These are phyloP conservation scores for Thamnidium elegans DNA, from an alignment of 192 early-diverging fungal species.

Conservation along the genomic window DNA sequence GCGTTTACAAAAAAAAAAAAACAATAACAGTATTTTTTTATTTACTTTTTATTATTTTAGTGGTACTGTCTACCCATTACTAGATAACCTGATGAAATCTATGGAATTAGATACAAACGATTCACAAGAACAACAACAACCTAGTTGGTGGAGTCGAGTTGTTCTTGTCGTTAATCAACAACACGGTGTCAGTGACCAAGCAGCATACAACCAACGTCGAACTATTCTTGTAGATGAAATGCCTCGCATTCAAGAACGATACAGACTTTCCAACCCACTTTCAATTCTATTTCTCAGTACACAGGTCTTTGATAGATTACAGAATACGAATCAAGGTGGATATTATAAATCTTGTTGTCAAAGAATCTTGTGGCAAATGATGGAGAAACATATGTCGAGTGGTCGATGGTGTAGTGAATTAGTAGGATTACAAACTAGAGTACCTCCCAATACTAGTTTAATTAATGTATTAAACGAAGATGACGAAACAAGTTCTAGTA, in stretches of 20 bases:
- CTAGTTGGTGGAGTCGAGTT: constrained; percentile 1
- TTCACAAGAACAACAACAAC: background rate
- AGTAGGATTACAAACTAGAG: too few relatives aligned
- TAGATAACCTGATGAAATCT: constrained; percentile 1
- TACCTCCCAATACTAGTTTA: background rate
- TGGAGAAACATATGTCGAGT: constrained; percentile 4
- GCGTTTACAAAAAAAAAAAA: background rate
- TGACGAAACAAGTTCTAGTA: background rate
- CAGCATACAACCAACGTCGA: background rate
- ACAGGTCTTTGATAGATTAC: background rate
- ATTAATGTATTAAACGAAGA: constrained; percentile 1
- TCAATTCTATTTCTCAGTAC: constrained; percentile 1
- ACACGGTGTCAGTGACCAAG: background rate
- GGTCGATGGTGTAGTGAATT: constrained; percentile 2
- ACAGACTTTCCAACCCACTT: background rate
- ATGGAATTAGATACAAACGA: background rate
- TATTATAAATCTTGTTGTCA: background rate
- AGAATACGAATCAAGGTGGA: background rate
- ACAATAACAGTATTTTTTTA: background rate
- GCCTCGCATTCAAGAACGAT: constrained; percentile 2
- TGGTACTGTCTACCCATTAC: background rate
- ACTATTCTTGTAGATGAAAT: background rate
- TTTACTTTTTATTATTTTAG: constrained; percentile 1
- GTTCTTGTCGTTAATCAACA: background rate
- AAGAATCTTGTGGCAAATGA: constrained; percentile 8